Conservation (phyloP, 208 protist species). For the Balamuthia mandrillaris region DNA sequence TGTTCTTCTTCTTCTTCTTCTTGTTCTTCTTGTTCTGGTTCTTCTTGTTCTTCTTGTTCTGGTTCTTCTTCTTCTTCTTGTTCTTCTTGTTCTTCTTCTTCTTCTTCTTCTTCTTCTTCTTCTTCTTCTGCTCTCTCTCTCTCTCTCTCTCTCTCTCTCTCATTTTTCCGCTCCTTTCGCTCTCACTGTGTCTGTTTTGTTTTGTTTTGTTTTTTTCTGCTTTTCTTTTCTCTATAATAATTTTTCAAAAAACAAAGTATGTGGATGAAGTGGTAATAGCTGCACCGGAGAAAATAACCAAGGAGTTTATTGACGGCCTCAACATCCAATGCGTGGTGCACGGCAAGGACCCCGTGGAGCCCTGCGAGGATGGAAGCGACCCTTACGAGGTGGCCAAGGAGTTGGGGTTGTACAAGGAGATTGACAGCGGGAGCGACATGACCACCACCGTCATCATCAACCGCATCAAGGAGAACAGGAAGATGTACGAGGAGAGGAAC, state of each 20-base stretch:
- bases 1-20: not conserved
- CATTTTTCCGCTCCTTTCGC: too few relatives aligned
- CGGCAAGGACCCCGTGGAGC: slow-evolving; percentile 54
- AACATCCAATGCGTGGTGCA: slow-evolving; percentile 78
- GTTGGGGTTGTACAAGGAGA: slow-evolving; percentile 79
- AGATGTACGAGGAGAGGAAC: slow-evolving; percentile 10
- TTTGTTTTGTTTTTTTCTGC: too few relatives aligned
- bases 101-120: too few relatives aligned
- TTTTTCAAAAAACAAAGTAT: not conserved
- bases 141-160: too few relatives aligned
- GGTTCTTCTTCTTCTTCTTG: too few relatives aligned
- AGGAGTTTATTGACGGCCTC: slow-evolving; percentile 85
- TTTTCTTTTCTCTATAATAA: too few relatives aligned
- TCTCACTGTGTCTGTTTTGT: too few relatives aligned
- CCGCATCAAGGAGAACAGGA: slow-evolving; percentile 57
- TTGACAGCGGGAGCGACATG: slow-evolving; percentile 39
- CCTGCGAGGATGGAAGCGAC: slow-evolving; percentile 7
- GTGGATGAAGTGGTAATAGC: slow-evolving; percentile 97
- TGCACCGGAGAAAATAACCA: slow-evolving; percentile 86
- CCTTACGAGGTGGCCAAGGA: slow-evolving; percentile 69
- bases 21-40: too few relatives aligned
- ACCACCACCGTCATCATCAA: slow-evolving; percentile 57
- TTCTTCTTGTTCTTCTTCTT: too few relatives aligned
- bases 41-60: too few relatives aligned
- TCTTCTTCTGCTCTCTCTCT: too few relatives aligned